Base-by-base conservation (phyloP, 2,329 filamentous ascomycete species). In the Talaromyces sp. region DNA sequence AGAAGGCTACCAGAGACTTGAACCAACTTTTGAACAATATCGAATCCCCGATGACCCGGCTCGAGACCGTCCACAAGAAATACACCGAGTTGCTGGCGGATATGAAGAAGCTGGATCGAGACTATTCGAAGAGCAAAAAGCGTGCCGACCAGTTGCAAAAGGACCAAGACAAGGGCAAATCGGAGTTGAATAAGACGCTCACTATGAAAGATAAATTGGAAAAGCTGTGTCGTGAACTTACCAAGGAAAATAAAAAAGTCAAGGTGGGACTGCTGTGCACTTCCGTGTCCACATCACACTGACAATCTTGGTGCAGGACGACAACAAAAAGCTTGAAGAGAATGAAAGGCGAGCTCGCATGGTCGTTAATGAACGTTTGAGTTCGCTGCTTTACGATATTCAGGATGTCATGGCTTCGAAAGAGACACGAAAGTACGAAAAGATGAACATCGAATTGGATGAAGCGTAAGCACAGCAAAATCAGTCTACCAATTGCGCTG, bases 191-290 rank as follows among this genome's bases (percentile, higher is more conserved):
- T 77, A 96, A 96, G 77, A 93, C 92, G 24, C 88, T 90, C 21
- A 89, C 88, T 1, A 85, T 97, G 72, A 97, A 96, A 75, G 92
- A 97, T 74, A 97, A 97, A 77, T 81, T 99, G 52, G 94, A 99
- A 77, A 99, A 97, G 73, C 81, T 99, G 32, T 97, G 92, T 69
- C 83, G 94, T 60, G 94, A 99, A 75, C 83, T 99, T 59, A 94
- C 95, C 62, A 90, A 93, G 69, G 94, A 99, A 72, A 99, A 99
- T 75, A 97, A 97, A 77, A 95, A 96, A 78, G 86, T 99, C 65
- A 97, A 97, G 88, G 91, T 94, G 76, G 67, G 79, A 58, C 50
- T 55, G 31, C 50, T 35, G 52, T 27, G 19, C 38, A 24, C 29
- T 57, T 31, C n/a, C 26, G 52, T 57, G 35, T 35, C 27, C 24